phyloP scores from a whole-genome alignment of 78 protist genomes.

The Trichosphaerium sp. region DNA sequence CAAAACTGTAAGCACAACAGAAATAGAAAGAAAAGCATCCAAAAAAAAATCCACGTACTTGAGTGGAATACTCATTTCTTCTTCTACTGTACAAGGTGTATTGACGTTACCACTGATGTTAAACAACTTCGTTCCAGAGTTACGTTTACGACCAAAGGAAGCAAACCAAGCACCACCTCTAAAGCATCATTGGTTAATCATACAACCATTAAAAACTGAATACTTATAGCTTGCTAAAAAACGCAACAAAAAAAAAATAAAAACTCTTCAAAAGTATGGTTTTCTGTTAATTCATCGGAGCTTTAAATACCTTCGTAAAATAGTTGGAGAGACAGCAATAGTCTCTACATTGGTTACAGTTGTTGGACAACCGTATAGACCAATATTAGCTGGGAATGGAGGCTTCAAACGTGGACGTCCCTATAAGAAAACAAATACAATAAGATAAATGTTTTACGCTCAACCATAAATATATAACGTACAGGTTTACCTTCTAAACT shows the following conservation, averaged over 20 bases:
- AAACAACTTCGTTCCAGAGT: slow-evolving; percentile 91
- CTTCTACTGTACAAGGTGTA: slow-evolving; percentile 92
- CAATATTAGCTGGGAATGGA: slow-evolving; percentile 97
- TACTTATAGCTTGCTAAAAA: background rate
- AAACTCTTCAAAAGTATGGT: background rate
- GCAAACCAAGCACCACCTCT: slow-evolving; percentile 84
- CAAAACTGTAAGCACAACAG: too few species aligned
- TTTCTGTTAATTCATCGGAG: background rate
- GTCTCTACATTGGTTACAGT: slow-evolving; percentile 99
- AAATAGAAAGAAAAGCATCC: too few species aligned
- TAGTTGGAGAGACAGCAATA: slow-evolving; percentile 95
- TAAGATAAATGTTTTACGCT: background rate
- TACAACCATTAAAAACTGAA: background rate
- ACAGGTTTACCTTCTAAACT: slow-evolving; percentile 86
- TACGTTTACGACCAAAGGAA: slow-evolving; percentile 83
- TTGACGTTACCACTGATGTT: slow-evolving; percentile 91
- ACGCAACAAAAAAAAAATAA: too few species aligned
- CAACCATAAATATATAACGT: background rate
- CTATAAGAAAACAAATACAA: background rate
- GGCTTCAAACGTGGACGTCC: slow-evolving; percentile 98
- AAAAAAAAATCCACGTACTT: too few species aligned
- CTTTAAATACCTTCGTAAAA: slow-evolving; percentile 65
- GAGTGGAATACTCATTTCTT: slow-evolving; percentile 91
- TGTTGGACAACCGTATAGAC: slow-evolving; percentile 97
- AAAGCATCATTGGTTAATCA: background rate